Conservation (phyloP, 2,329 filamentous ascomycete genomes). For the Hypoxylon sp. region DNA sequence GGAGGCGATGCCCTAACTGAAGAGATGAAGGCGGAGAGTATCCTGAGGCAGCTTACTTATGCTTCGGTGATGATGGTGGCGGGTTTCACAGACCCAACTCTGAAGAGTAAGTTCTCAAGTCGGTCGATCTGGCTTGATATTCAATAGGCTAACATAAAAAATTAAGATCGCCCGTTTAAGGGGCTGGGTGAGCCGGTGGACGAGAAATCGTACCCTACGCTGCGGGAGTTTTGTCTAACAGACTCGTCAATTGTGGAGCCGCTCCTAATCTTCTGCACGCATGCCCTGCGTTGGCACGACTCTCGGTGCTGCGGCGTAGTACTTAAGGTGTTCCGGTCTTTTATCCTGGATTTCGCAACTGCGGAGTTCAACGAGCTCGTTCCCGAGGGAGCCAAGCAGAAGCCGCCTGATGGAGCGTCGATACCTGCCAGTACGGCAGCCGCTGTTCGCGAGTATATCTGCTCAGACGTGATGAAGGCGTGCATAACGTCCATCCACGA, state of each 20-base stretch:
- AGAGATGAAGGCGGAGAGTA: slow-evolving; percentile 98
- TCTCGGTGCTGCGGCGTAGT: slow-evolving; percentile 87
- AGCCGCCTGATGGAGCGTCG: slow-evolving; percentile 50
- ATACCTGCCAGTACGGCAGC: slow-evolving; percentile 63
- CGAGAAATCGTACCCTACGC: slow-evolving; percentile 61
- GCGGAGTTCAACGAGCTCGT: slow-evolving; percentile 11
- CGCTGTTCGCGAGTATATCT: slow-evolving; percentile 88
- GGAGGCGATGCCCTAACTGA: slow-evolving; percentile 84
- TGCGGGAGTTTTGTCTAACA: slow-evolving; percentile 84
- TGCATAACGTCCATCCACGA: slow-evolving; percentile 92
- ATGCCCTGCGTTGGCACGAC: slow-evolving; percentile 89
- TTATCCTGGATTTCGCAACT: slow-evolving; percentile 77
- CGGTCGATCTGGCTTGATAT: slow-evolving; percentile 24
- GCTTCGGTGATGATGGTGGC: slow-evolving; percentile 92
- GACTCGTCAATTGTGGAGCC: slow-evolving; percentile 83
- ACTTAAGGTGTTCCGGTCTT: slow-evolving; percentile 82
- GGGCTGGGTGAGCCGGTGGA: slow-evolving; percentile 43
- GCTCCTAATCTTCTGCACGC: slow-evolving; percentile 88
- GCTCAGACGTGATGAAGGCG: slow-evolving; percentile 85
- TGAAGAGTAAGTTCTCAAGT: slow-evolving; percentile 62
- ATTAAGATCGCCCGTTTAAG: slow-evolving; percentile 35
- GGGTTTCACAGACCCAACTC: slow-evolving; percentile 80
- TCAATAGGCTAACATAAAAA: slow-evolving; percentile 9
- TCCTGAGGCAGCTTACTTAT: slow-evolving; percentile 90
- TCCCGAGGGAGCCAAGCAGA: slow-evolving; percentile 25